Evolutionary conservation across 2,329 filamentous ascomycete species (phyloP), one percentile per base, ranked within the genome.

Genomic region (Colletotrichum ledebouriae): DNA sequence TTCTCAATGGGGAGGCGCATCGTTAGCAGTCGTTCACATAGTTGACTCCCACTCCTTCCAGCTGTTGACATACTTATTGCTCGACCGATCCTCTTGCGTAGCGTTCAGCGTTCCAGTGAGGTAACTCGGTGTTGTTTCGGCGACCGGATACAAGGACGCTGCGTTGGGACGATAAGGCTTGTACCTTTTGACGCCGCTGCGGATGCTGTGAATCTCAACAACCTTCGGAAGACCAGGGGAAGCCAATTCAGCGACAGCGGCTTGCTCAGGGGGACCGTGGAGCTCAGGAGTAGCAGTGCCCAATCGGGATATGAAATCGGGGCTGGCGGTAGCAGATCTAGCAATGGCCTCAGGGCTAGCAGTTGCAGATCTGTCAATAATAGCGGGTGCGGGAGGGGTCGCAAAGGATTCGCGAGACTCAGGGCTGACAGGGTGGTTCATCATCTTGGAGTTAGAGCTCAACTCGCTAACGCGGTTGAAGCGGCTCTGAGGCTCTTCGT

Each of bases 231-330:
- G 60, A 20, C 70, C 70, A 3, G 63, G 70, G 5, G 67, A 71
- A 33, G 63, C 64, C 39, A 71, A 39, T 58, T 70, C 69, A 29
- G 64, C 68, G 34, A 71, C 33, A 13, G 68, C 67, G 15, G 70
- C 70, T 25, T 60, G 52, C 59, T 70, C 61, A 13, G 70, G 70
- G 12, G 68, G 65, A 13, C 64, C 68, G 4, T 70, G 68, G 39
- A 71, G 37, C 53, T 71, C 70, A 41, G 70, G 70, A 25, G 70
- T 71, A 4, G 70, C 58, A 7, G 68, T 60, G n/a, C 58, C 63
- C 17, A 56, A 17, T 4, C 70, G 70, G 34, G 63, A 60, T 12
- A 63, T 39, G 15, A 50, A 52, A 20, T 59, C 55, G 7, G 59
- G 59, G 37, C 52, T 67, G 37, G 56, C 52, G 2, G 59, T 60